These are phyloP conservation scores for Lasiosphaeria miniovina DNA, from an alignment of 495 filamentous ascomycete species.

Conservation along the genomic window DNA sequence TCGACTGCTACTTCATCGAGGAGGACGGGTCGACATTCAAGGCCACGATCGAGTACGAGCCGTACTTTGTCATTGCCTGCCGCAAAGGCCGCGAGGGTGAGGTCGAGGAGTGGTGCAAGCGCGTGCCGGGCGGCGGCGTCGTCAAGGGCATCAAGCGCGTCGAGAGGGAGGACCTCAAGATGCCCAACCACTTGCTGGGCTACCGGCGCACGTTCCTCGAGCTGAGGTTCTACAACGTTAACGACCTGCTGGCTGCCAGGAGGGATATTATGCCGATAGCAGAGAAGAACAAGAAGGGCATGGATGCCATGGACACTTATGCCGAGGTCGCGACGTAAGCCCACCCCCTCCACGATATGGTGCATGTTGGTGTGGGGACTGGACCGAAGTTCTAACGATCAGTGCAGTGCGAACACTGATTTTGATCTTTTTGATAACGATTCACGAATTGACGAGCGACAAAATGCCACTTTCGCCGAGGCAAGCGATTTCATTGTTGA, in stretches of 20 bases:
- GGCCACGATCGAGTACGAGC: constrained; percentile 92
- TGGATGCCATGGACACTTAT: constrained; percentile 97
- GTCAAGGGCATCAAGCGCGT: constrained; percentile 74
- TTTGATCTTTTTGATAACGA: constrained; percentile 98
- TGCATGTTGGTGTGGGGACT: not conserved
- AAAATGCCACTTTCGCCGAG: constrained; percentile 72
- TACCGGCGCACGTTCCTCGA: constrained; percentile 84
- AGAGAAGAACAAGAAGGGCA: constrained; percentile 91
- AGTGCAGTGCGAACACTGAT: constrained; percentile 69
- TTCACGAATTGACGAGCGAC: constrained; percentile 77
- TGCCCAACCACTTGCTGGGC: constrained; percentile 94
- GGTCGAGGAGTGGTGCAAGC: constrained; percentile 91
- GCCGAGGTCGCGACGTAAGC: constrained; percentile 87
- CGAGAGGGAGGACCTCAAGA: constrained; percentile 89
- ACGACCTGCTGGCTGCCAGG: constrained; percentile 76
- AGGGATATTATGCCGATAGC: constrained; percentile 84
- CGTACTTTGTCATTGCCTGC: constrained; percentile 91
- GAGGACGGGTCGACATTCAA: constrained; percentile 94
- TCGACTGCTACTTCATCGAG: constrained; percentile 97
- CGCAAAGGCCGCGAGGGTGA: constrained; percentile 85
- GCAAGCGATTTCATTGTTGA: constrained; percentile 98
- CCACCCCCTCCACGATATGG: not conserved
- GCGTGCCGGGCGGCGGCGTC: constrained; percentile 76
- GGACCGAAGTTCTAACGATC: constrained; percentile 16
- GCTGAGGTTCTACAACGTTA: constrained; percentile 81